Evolutionary conservation across 2,329 filamentous ascomycete species (phyloP).

Genomic region (Ceratocystiopsis brevicomis): DNA sequence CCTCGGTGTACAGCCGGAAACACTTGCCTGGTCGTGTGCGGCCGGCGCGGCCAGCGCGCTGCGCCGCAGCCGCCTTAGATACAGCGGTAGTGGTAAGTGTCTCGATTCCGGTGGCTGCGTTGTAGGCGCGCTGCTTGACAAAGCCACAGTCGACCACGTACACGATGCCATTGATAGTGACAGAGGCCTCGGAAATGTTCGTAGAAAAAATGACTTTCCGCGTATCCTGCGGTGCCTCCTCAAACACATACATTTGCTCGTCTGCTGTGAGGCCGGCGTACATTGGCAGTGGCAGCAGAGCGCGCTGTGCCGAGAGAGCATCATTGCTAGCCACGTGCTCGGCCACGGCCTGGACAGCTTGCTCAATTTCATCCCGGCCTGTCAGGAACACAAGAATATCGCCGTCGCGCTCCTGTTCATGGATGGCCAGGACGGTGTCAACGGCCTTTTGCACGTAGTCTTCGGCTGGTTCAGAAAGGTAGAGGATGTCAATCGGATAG

Average conservation of each 20-base stretch:
- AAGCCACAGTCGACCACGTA: slow-evolving; percentile 85
- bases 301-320: slow-evolving; percentile 27
- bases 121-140: slow-evolving; percentile 75
- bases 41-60: slow-evolving; percentile 77
- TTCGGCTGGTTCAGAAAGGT: slow-evolving; percentile 57
- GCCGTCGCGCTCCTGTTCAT: slow-evolving; percentile 58
- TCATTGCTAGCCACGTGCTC: slow-evolving; percentile 44
- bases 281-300: slow-evolving; percentile 55
- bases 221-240: slow-evolving; percentile 59
- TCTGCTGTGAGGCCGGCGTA: slow-evolving; percentile 81
- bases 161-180: slow-evolving; percentile 82
- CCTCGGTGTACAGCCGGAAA: slow-evolving; percentile 77
- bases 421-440: slow-evolving; percentile 72
- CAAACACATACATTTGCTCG: slow-evolving; percentile 89
- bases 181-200: slow-evolving; percentile 90
- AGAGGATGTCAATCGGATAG: slow-evolving; percentile 75
- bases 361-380: slow-evolving; percentile 82
- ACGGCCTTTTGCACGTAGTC: slow-evolving; percentile 75
- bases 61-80: slow-evolving; percentile 82
- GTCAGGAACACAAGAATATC: slow-evolving; percentile 87
- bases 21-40: slow-evolving; percentile 84
- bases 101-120: slow-evolving; percentile 72
- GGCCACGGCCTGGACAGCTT: slow-evolving; percentile 56
- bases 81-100: slow-evolving; percentile 63
- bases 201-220: slow-evolving; percentile 86